These are phyloP conservation scores for Saxophila tyrrhenica DNA, from an alignment of 495 filamentous ascomycete genomes.

Conservation along the genomic window DNA sequence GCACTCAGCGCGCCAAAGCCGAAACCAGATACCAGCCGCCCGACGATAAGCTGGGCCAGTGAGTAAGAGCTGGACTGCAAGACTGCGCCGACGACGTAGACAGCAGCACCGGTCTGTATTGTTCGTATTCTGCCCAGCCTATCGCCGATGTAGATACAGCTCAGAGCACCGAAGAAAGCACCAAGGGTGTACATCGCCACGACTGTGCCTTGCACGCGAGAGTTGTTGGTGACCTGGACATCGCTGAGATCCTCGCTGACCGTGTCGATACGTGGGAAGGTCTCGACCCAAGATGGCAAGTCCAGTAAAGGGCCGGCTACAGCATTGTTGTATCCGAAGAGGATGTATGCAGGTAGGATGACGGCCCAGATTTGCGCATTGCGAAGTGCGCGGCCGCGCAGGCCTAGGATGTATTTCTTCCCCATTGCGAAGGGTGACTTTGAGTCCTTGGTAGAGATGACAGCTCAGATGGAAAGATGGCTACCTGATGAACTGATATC, in stretches of 20 bases:
- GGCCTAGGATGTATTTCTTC: constrained; percentile 6
- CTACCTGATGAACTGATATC: too few species aligned
- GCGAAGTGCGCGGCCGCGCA: constrained; percentile 3
- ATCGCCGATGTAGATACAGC: constrained; percentile 26
- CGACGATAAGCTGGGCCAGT: constrained; percentile 41
- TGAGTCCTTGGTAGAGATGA: too few species aligned
- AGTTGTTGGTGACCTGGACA: constrained; percentile 25
- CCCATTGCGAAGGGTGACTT: too few species aligned
- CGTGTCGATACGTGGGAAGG: constrained; percentile 45
- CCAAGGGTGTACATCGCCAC: constrained; percentile 26
- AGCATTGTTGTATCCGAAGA: constrained; percentile 44
- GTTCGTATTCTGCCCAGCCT: constrained; percentile 21
- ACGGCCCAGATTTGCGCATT: constrained; percentile 11
- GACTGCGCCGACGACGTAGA: constrained; percentile 24
- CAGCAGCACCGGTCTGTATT: constrained; percentile 24
- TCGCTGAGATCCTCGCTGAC: neutral
- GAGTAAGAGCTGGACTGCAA: constrained; percentile 25
- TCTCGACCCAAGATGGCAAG: constrained; percentile 30
- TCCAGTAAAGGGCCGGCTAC: constrained; percentile 32
- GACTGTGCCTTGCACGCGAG: constrained; percentile 32
- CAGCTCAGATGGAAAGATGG: too few species aligned
- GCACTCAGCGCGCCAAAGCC: constrained; percentile 41
- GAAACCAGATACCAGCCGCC: constrained; percentile 37
- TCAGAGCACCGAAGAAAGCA: constrained; percentile 22
- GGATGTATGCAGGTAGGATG: constrained; percentile 22